Evolutionary conservation across 164 flowering plant species (phyloP), one percentile per base, ranked within the genome.

Genomic region (Vitis labrusca): DNA sequence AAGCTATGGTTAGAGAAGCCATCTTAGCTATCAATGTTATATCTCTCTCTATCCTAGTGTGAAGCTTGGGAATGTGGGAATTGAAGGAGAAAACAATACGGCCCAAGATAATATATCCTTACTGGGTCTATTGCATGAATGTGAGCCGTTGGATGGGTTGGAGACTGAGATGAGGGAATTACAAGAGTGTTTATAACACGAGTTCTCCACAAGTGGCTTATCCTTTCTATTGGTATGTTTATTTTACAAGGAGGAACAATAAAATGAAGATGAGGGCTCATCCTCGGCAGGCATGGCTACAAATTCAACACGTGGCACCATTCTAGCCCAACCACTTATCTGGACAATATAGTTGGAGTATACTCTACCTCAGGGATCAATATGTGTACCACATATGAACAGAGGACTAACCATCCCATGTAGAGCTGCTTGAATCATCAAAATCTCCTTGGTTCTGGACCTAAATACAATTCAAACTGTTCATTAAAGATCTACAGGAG

Each of bases 121-220:
- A 4, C 51, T 52, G 73, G 66, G 48, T 49, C 1, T 8, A 10
- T 10, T 23, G 11, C 27, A 59, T 64, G 49, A 59, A 76, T 63
- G 3, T 68, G 73, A 81, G 69, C 80, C 83, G 71, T 80, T 69
- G 47, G 82, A 62, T 64, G 32, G 16, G 12, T 8, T 7, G 51
- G 59, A 49, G 44, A 37, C 44, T 37, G 44, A 37, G 44, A 37
- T 37, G 44, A 37, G 44, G 7, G 44, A 37, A 37, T 3, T 10
- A 23, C 54, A 71, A 57, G 64, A 65, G 68, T 48, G 84, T 74
- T 73, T 73, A 56, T 3, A 63, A 51, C 88, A 80, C 85, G 77
- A 80, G 88, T 65, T 72, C 85, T 74, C 90, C 90, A 86, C 93
- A 89, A 80, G 86, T 80, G 74, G 55, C 80, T 85, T 89, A 86